Evolutionary conservation across 768 basidiomycete genomes (phyloP).

Genomic region (Termitomyces sp.): DNA sequence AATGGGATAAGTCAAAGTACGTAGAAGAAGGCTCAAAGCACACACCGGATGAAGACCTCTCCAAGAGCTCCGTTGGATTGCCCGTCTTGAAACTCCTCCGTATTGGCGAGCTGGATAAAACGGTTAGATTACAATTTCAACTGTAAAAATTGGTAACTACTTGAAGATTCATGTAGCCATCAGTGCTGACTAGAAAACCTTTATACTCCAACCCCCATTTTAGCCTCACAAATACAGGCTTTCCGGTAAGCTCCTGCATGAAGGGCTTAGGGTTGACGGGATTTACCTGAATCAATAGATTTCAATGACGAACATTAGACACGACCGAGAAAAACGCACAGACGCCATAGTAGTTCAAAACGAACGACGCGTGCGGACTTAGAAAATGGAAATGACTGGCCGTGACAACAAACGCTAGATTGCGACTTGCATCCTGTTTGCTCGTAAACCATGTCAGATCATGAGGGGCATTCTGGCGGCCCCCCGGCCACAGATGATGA

Average conservation of each 20-base stretch:
- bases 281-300: constrained; percentile 48
- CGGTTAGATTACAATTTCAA: not conserved
- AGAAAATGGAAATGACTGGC: constrained; percentile 12
- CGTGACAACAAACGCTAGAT: not conserved
- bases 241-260: constrained; percentile 96
- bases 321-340: constrained; percentile 34
- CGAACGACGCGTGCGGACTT: constrained; percentile 34
- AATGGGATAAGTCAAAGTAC: constrained; percentile 10
- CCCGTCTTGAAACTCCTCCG: constrained; percentile 96
- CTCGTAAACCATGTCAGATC: constrained; percentile 71
- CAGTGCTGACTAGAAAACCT: constrained; percentile 97
- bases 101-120: constrained; percentile 83
- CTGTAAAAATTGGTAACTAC: constrained; percentile 30
- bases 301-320: not conserved
- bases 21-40: not conserved
- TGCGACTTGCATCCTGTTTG: not conserved
- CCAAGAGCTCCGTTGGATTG: constrained; percentile 95
- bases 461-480: constrained; percentile 67
- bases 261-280: constrained; percentile 99
- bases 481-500: constrained; percentile 80
- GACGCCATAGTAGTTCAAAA: constrained; percentile 55
- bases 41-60: constrained; percentile 96
- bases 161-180: constrained; percentile 99
- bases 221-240: constrained; percentile 89
- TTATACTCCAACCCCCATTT: constrained; percentile 99